Percentiles rank a stretch among this genome's conserved stretches.
Evolutionary conservation across 2,329 filamentous ascomycete genomes (phyloP).

Genomic region (Bipolaris bicolor): DNA sequence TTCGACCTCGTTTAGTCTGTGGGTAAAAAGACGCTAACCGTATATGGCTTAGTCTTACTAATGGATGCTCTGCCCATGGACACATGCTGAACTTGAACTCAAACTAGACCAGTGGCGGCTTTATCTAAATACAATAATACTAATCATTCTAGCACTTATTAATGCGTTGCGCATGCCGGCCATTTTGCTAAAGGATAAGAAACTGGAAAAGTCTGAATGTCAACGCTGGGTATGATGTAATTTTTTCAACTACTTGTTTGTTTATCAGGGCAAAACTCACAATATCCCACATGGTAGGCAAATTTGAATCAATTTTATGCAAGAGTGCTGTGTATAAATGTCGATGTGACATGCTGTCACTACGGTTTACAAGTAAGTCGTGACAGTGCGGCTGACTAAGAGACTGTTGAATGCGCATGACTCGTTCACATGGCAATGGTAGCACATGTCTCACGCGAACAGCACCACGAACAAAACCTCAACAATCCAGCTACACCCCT

Average conservation of each 20-base stretch:
- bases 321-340: background rate
- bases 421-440: slow-evolving; percentile 40
- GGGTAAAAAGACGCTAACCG: background rate
- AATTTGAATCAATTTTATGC: too few species aligned
- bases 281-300: background rate
- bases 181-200: background rate
- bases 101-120: background rate
- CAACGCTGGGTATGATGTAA: background rate
- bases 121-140: too few species aligned
- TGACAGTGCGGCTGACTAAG: slow-evolving; percentile 29
- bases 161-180: background rate
- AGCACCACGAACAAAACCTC: slow-evolving; percentile 14
- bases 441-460: slow-evolving; percentile 32
- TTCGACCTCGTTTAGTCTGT: slow-evolving; percentile 1
- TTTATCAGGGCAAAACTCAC: background rate
- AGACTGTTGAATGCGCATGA: slow-evolving; percentile 27
- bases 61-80: background rate
- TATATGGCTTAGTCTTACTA: background rate
- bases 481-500: slow-evolving; percentile 5
- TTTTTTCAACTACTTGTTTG: background rate
- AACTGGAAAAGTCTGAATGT: background rate
- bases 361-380: slow-evolving; percentile 4
- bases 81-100: background rate
- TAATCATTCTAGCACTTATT: too few species aligned
- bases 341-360: background rate